A percentile compares a stretch with the other conserved stretches of the same genome.
Evolutionary conservation across 805 yeast species (phyloP).

Genomic region (Barnettozyma vustinii): DNA sequence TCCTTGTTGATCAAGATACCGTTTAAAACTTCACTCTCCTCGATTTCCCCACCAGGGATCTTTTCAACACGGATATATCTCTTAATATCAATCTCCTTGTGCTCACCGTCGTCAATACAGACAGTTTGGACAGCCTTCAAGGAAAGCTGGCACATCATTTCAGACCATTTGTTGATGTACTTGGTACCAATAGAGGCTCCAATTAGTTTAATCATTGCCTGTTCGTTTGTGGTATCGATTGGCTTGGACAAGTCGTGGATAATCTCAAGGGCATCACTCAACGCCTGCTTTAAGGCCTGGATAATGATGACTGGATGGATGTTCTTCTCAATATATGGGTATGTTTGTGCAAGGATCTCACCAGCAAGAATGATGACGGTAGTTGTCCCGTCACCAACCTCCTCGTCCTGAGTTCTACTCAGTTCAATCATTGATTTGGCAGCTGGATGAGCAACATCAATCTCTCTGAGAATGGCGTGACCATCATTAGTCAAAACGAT

Average conservation of each 20-base stretch:
- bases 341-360: constrained; percentile 91
- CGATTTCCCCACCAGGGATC: constrained; percentile 96
- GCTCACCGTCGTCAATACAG: constrained; percentile 50
- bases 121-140: constrained; percentile 86
- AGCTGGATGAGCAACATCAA: constrained; percentile 97
- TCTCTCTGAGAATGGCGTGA: constrained; percentile 95
- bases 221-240: constrained; percentile 78
- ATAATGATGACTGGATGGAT: constrained; percentile 96
- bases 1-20: constrained; percentile 95
- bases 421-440: constrained; percentile 98
- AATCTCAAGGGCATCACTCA: constrained; percentile 83
- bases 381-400: constrained; percentile 98
- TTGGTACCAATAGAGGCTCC: constrained; percentile 94
- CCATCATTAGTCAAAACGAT: constrained; percentile 97
- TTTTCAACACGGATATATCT: constrained; percentile 92
- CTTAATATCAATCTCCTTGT: constrained; percentile 85
- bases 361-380: constrained; percentile 96
- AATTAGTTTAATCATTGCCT: constrained; percentile 80
- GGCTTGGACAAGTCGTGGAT: constrained; percentile 79
- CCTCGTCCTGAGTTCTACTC: constrained; percentile 96
- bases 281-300: constrained; percentile 87
- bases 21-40: constrained; percentile 80
- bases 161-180: constrained; percentile 86
- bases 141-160: constrained; percentile 84
- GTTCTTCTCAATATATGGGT: constrained; percentile 89